These are phyloP conservation scores for Heliosperma pusillum DNA, from an alignment of 148 eudicot genomes.

Conservation along the genomic window DNA sequence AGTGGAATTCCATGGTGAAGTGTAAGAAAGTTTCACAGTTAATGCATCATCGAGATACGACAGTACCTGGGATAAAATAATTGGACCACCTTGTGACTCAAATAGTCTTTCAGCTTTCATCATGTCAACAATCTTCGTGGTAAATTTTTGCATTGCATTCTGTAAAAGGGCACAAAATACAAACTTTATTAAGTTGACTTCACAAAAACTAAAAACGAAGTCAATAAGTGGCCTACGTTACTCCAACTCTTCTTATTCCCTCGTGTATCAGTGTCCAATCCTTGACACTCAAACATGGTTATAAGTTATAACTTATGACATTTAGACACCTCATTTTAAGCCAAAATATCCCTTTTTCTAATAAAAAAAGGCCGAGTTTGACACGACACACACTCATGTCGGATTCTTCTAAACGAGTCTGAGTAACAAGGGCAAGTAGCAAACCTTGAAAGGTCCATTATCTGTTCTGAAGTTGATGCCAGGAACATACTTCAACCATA, in stretches of 20 bases:
- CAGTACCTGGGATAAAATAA: constrained; percentile 91
- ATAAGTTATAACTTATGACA: no score
- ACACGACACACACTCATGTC: no score
- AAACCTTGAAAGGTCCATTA: constrained; percentile 89
- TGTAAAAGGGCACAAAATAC: constrained; percentile 14
- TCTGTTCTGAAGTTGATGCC: constrained; percentile 89
- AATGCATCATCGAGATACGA: not conserved
- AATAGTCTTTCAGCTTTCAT: constrained; percentile 74
- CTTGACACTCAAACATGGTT: no score
- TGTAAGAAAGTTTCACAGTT: not conserved
- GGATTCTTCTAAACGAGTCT: not conserved
- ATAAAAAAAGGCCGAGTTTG: no score
- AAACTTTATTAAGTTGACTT: no score
- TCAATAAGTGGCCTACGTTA: no score
- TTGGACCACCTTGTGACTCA: constrained; percentile 94
- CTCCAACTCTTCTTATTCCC: no score
- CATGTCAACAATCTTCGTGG: constrained; percentile 78
- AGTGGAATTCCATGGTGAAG: not conserved
- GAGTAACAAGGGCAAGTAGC: constrained; percentile 9
- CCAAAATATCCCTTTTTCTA: no score
- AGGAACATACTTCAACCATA: constrained; percentile 85
- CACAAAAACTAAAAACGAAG: no score
- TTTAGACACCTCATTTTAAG: not conserved
- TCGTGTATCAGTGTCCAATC: not conserved
- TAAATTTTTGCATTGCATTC: constrained; percentile 85